These are phyloP conservation scores for Lactifluus subvellereus DNA, from an alignment of 768 basidiomycete species.

Conservation along the genomic window DNA sequence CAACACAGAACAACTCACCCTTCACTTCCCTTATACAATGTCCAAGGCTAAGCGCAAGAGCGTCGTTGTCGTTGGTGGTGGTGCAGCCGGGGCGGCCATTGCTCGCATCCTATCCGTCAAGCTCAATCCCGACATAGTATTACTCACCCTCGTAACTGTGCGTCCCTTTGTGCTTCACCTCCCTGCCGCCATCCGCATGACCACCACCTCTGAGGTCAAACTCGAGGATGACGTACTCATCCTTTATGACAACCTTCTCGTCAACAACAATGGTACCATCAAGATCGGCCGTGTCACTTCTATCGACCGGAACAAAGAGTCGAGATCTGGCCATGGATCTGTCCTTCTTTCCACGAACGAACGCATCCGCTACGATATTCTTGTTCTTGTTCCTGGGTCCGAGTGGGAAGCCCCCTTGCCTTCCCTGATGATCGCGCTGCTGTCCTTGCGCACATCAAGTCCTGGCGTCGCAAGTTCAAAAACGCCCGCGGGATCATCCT, in stretches of 20 bases:
- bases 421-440: conserved; percentile 36
- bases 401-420: conserved; percentile 30
- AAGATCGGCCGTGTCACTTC: conserved; percentile 16
- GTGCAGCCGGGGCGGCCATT: conserved; percentile 42
- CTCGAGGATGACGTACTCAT: conserved; percentile 27
- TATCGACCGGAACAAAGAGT: conserved; percentile 6
- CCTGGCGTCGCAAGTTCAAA: conserved; percentile 32
- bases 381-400: conserved; percentile 19
- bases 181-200: conserved; percentile 48
- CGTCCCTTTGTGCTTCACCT: conserved; percentile 48
- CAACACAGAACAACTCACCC: neutral
- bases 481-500: conserved; percentile 32
- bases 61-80: conserved; percentile 58
- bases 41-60: too few relatives aligned
- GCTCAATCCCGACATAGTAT: too few relatives aligned
- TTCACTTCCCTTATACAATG: neutral
- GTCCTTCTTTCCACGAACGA: conserved; percentile 8
- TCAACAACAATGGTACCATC: conserved; percentile 14
- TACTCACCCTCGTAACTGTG: conserved; percentile 49
- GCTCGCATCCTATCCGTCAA: too few relatives aligned
- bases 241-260: conserved; percentile 14
- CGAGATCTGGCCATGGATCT: neutral
- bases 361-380: too few relatives aligned
- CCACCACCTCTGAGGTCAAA: conserved; percentile 40
- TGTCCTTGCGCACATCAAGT: conserved; percentile 21